phyloP scores from a whole-genome alignment of 371 early-diverging fungal genomes.

The Conidiobolus incongruus region DNA sequence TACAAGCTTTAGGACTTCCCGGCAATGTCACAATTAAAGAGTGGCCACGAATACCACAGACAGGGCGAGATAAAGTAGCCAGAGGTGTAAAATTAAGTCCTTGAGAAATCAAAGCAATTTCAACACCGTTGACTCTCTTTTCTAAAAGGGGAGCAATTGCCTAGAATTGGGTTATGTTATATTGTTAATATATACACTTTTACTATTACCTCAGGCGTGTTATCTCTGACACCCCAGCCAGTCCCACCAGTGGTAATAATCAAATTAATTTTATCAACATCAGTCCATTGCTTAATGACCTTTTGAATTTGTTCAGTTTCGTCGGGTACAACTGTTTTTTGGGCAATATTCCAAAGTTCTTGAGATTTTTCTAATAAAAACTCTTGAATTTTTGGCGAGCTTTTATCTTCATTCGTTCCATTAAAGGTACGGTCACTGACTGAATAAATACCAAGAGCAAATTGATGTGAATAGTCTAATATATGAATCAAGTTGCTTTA shows the following conservation, averaged over 20 bases:
- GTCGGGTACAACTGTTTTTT: conserved; percentile 26
- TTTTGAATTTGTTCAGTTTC: conserved; percentile 20
- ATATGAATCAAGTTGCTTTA: no score
- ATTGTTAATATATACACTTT: background rate
- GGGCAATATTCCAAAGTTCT: no score
- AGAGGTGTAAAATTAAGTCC: conserved; percentile 59
- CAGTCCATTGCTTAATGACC: conserved; percentile 22
- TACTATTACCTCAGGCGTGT: conserved; percentile 52
- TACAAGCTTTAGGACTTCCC: conserved; percentile 65
- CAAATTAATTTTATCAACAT: conserved; percentile 21
- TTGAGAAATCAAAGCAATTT: conserved; percentile 39
- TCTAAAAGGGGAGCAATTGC: conserved; percentile 50
- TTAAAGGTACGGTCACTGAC: no score
- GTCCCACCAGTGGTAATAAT: conserved; percentile 88
- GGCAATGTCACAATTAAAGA: conserved; percentile 64
- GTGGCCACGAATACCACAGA: conserved; percentile 47
- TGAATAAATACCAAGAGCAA: no score
- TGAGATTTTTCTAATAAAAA: no score
- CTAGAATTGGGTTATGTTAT: conserved; percentile 9
- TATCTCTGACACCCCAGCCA: conserved; percentile 65
- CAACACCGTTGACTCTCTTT: conserved; percentile 46
- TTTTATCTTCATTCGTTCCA: no score
- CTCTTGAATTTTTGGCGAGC: no score
- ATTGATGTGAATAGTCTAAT: no score
- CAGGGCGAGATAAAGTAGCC: conserved; percentile 68